Percentiles rank a stretch among this genome's conserved stretches.
phyloP scores from a whole-genome alignment of 164 flowering plant species.

The Umbellularia californica region DNA sequence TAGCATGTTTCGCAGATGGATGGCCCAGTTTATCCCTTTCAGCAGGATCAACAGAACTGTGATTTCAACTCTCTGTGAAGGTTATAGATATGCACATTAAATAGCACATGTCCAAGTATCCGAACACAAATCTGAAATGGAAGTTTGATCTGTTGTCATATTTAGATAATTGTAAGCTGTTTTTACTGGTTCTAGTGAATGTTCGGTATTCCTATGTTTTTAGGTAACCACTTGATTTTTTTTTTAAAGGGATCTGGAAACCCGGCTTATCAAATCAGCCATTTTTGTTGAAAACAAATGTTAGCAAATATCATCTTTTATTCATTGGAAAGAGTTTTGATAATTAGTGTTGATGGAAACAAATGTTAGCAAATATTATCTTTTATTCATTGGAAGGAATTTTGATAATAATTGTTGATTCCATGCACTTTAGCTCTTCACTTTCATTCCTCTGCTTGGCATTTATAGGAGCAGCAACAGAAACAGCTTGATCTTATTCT shows the following conservation, averaged over 20 bases:
- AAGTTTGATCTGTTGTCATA: not conserved
- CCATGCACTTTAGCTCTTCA: not conserved
- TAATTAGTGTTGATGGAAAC: not conserved
- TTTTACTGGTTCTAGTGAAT: not conserved
- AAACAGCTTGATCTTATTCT: slow-evolving; percentile 82
- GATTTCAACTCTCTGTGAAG: not conserved
- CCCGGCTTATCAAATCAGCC: not conserved
- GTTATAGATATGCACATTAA: not conserved
- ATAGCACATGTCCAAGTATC: not conserved
- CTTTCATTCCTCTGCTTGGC: not conserved
- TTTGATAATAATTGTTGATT: too few relatives aligned
- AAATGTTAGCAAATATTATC: not conserved
- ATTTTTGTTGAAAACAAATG: not conserved
- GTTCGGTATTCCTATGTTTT: too few relatives aligned
- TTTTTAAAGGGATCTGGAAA: not conserved
- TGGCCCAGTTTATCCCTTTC: not conserved
- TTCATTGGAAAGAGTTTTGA: not conserved
- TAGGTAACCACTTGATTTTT: not conserved
- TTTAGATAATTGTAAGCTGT: not conserved
- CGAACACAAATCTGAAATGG: not conserved
- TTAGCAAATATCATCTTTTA: not conserved
- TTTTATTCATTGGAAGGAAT: not conserved
- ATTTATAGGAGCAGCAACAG: slow-evolving; percentile 67
- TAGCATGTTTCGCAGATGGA: not conserved
- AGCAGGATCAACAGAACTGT: not conserved